phyloP scores from a whole-genome alignment of 768 basidiomycete species.

The Myochromella boudieri region DNA sequence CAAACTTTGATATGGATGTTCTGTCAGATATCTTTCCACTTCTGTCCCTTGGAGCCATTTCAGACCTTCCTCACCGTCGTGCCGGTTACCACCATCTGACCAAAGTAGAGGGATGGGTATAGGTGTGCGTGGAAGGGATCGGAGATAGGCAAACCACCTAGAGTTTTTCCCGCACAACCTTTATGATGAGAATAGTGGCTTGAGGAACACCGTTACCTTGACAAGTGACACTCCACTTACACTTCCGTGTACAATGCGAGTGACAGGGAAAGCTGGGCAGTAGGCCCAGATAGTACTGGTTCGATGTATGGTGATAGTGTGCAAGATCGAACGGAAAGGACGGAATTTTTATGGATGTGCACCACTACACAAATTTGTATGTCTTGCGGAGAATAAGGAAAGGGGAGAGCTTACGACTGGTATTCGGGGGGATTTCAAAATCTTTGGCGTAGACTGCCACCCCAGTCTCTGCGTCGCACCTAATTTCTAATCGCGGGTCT shows the following conservation, averaged over 20 bases:
- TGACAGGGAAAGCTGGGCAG: conserved; percentile 59
- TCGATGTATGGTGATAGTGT: conserved; percentile 44
- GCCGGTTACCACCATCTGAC: conserved; percentile 29
- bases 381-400: neutral
- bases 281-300: conserved; percentile 50
- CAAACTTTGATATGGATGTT: conserved; percentile 1
- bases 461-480: conserved; percentile 21
- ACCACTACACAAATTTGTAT: conserved; percentile 45
- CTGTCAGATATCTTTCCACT: conserved; percentile 18
- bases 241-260: conserved; percentile 65
- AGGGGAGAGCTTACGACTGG: conserved; percentile 34
- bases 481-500: conserved; percentile 43
- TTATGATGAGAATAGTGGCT: conserved; percentile 6
- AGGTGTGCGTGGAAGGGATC: conserved; percentile 52
- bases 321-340: conserved; percentile 63
- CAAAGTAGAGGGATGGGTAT: conserved; percentile 68
- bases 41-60: conserved; percentile 46
- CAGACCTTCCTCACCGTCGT: conserved; percentile 31
- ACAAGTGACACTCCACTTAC: conserved; percentile 42
- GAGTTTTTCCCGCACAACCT: conserved; percentile 53
- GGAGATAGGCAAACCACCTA: conserved; percentile 65
- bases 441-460: conserved; percentile 37
- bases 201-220: neutral
- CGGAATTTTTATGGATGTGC: conserved; percentile 58
- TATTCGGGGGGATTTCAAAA: conserved; percentile 28